phyloP scores from a whole-genome alignment of 441 rosid genomes.

The Gossypium lobatum region DNA sequence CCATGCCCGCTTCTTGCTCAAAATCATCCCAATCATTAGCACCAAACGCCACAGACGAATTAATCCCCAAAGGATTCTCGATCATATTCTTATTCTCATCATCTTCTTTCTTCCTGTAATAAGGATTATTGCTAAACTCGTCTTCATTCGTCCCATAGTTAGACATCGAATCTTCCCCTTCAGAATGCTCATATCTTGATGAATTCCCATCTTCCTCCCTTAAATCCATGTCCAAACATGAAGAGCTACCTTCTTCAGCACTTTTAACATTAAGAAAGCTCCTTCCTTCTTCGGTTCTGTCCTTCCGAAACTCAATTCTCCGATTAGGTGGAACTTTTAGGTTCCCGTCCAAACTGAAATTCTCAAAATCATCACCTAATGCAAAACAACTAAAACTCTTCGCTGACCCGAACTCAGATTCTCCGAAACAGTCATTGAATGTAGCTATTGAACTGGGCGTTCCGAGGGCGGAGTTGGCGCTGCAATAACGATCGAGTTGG shows the following conservation, averaged over 20 bases:
- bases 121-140: slow-evolving; percentile 27
- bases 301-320: slow-evolving; percentile 20
- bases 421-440: slow-evolving; percentile 44
- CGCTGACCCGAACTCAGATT: slow-evolving; percentile 52
- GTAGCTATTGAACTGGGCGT: slow-evolving; percentile 66
- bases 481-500: slow-evolving; percentile 73
- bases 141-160: slow-evolving; percentile 50
- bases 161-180: slow-evolving; percentile 61
- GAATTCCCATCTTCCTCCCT: slow-evolving; percentile 34
- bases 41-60: slow-evolving; percentile 79
- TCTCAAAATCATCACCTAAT: slow-evolving; percentile 43
- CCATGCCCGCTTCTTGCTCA: slow-evolving; percentile 53
- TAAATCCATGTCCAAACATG: slow-evolving; percentile 6
- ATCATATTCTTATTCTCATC: slow-evolving; percentile 22
- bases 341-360: slow-evolving; percentile 55
- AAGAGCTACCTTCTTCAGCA: slow-evolving; percentile 17
- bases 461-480: slow-evolving; percentile 77
- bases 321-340: slow-evolving; percentile 23
- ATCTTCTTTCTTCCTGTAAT: slow-evolving; percentile 22
- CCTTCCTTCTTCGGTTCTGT: slow-evolving; percentile 13
- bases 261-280: not conserved
- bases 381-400: slow-evolving; percentile 29
- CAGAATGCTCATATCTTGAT: slow-evolving; percentile 43
- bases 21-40: slow-evolving; percentile 84
- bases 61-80: slow-evolving; percentile 60